Evolutionary conservation across 305 asterid species (phyloP), one percentile per base, ranked within the genome.

Genomic region (Ilex paraguariensis): DNA sequence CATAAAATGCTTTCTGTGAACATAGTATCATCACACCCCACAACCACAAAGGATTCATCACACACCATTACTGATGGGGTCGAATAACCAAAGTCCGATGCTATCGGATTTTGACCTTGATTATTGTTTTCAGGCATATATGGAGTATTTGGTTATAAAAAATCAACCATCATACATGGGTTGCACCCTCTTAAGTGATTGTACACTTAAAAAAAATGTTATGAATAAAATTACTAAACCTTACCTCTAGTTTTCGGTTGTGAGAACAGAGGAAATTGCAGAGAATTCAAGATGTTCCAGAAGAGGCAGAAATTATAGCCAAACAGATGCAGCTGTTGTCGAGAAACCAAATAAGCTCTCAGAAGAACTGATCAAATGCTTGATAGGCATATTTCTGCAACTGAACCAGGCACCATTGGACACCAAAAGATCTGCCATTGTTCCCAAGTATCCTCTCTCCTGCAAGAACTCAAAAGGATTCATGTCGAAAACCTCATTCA

Each of bases 271-370:
- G 55, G 78, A 70, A 56, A 68, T 44, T 51, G 68, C 40, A 61
- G 81, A 77, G 74, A 67, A 66, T 59, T 56, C 84, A 40, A 79
- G 86, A 70, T 17, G 66, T 59, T 65, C 85, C 36, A 81, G 64
- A 66, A 75, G 69, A 13, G 64, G 70, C 60, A 56, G 69, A 9
- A 62, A 59, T 21, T 58, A 68, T 52, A 68, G 36, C 59, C 77
- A 56, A 57, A 13, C 57, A 3, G 79, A 78, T 57, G 62, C 63
- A 11, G 87, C 56, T 46, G 84, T 78, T 57, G 36, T 15, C 30
- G 72, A 72, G 28, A 80, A 79, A 64, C 92, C 95, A 5, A 91
- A 78, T 61, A 83, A 75, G 85, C 75, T 91, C 28, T 91, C 98
- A 0, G 87, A 75, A 63, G 95, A 91, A 64, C 77, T 91, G 44